A percentile compares a stretch with the other conserved stretches of the same genome.
Conservation (phyloP, 208 protist genomes). For the Leishmania braziliensis region DNA sequence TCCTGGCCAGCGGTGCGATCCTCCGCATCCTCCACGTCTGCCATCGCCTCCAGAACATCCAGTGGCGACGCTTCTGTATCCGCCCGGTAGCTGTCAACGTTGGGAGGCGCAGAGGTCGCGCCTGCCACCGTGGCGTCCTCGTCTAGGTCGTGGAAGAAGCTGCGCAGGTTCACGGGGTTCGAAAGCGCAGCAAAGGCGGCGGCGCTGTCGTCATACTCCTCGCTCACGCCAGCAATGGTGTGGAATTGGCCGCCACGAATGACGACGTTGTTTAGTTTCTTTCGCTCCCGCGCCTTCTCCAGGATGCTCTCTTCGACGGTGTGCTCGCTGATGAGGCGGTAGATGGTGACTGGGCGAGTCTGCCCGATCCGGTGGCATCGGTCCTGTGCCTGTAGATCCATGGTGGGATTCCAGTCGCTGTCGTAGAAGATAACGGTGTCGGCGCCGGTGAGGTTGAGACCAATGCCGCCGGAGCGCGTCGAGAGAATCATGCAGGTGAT, state of each 20-base stretch:
- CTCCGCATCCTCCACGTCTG: slow-evolving; percentile 77
- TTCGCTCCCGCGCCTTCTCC: slow-evolving; percentile 94
- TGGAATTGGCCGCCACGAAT: slow-evolving; percentile 95
- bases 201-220: slow-evolving; percentile 61
- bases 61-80: background rate
- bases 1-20: slow-evolving; percentile 64
- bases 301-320: slow-evolving; percentile 98
- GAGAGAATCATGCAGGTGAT: slow-evolving; percentile 98
- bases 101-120: background rate
- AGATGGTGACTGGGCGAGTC: slow-evolving; percentile 96
- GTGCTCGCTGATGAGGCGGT: slow-evolving; percentile 94
- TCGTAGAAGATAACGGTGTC: slow-evolving; percentile 99
- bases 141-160: slow-evolving; percentile 89
- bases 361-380: slow-evolving; percentile 98
- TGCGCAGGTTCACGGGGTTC: slow-evolving; percentile 72
- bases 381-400: slow-evolving; percentile 98
- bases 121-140: slow-evolving; percentile 70
- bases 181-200: slow-evolving; percentile 72
- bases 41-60: slow-evolving; percentile 68
- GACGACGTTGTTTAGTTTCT: slow-evolving; percentile 94
- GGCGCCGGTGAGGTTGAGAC: slow-evolving; percentile 98
- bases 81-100: background rate
- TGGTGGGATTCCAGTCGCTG: slow-evolving; percentile 99
- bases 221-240: slow-evolving; percentile 66
- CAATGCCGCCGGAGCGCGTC: slow-evolving; percentile 97